Base-by-base conservation (phyloP, 2,329 filamentous ascomycete genomes). In the Pseudogymnoascus sp. region DNA sequence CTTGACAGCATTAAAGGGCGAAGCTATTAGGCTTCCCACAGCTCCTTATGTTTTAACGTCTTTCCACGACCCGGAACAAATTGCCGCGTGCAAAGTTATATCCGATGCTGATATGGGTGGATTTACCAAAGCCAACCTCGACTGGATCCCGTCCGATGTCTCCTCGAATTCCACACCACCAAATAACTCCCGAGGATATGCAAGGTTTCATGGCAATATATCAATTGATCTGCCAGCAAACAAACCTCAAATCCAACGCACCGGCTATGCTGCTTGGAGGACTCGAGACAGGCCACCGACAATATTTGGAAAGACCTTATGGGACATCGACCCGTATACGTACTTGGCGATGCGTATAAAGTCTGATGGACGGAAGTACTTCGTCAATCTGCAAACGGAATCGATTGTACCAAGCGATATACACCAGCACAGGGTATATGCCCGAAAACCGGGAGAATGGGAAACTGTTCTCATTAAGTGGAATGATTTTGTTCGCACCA, bases 341-440 rank as follows among this genome's bases (percentile, higher is more conserved):
- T 97, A 92, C 75, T 86, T 99, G 8, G 93, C 91, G 0, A 76
- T 99, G 70, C 87, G 92, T 12, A 82, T 99, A 69, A 94, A 92
- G 74, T 93, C 90, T 2, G 94, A 97, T 72, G 92, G 92, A 13
- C 82, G 94, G 63, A 88, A 90, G 69, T 99, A 97, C 78, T 90
- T 96, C 63, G 85, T 99, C 70, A 99, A 99, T 74, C 79, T 99
- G 13, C 94, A 97, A 78, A 96, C 92, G 2, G 93, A 99, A 72
- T 90, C 89, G 1, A 87, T 99, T 61, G 90, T 96, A 58, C 89
- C 91, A 9, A 93, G 92, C n/a, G 94, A 99, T 73, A 80, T 99
- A 65, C 94, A 97, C 74, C 94, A 99, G 74, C 94, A 99, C 74
- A 82, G 94, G 59, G 76, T 99, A 4, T 96, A 91, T 68, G 82